These are phyloP conservation scores for Dactylonectria macrodidyma DNA, from an alignment of 2,329 filamentous ascomycete genomes.

Conservation along the genomic window DNA sequence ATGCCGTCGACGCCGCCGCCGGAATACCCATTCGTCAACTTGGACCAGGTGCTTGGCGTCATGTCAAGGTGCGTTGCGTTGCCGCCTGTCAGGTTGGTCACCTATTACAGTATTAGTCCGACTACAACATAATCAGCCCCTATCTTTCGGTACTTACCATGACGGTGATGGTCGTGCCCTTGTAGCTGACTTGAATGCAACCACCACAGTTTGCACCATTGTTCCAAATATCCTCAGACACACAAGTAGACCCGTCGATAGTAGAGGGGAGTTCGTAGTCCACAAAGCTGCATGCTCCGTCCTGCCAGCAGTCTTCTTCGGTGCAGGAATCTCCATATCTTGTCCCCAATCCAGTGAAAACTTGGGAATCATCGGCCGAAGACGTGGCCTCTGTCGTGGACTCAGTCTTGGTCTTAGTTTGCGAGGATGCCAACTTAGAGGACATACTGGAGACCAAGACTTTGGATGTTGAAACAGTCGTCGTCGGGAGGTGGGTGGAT, in stretches of 20 bases:
- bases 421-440: neutral
- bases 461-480: neutral
- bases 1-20: conserved; percentile 13
- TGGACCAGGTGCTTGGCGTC: conserved; percentile 8
- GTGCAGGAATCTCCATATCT: conserved; percentile 8
- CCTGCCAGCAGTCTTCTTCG: conserved; percentile 17
- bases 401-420: neutral
- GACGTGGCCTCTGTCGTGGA: neutral
- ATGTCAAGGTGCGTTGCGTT: conserved; percentile 16
- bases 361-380: neutral
- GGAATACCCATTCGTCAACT: conserved; percentile 7
- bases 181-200: conserved; percentile 6
- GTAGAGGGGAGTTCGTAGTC: neutral
- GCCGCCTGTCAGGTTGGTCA: conserved; percentile 7
- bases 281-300: conserved; percentile 8
- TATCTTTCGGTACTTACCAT: neutral
- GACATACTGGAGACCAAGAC: neutral
- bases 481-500: neutral
- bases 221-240: conserved; percentile 15
- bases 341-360: conserved; percentile 4
- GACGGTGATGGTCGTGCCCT: conserved; percentile 1
- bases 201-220: conserved; percentile 13
- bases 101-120: neutral
- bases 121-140: neutral
- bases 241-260: conserved; percentile 4